Conservation (phyloP, 345 rosid species). For the Populus euphratica region DNA sequence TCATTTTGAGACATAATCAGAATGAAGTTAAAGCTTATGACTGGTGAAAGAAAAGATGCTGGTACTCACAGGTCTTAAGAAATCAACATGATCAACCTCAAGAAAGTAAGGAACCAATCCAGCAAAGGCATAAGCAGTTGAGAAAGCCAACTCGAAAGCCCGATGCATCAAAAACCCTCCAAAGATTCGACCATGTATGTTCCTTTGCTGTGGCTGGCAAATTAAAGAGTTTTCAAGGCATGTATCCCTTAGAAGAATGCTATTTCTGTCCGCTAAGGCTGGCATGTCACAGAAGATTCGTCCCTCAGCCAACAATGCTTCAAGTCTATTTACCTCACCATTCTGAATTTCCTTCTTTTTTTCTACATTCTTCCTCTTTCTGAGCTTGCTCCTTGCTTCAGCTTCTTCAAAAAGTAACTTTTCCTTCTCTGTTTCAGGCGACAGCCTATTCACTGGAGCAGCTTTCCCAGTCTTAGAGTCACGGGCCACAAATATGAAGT, state of each 20-base stretch:
- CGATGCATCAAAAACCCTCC: constrained; percentile 79
- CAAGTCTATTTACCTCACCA: constrained; percentile 40
- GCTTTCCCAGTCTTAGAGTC: constrained; percentile 78
- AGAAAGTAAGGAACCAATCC: constrained; percentile 74
- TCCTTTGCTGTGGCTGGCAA: constrained; percentile 86
- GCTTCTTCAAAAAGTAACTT: constrained; percentile 67
- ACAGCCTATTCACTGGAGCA: constrained; percentile 61
- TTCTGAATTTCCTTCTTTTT: constrained; percentile 46
- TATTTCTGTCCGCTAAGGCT: constrained; percentile 77
- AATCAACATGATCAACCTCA: constrained; percentile 89
- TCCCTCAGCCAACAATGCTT: constrained; percentile 63
- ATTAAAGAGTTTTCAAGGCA: constrained; percentile 61
- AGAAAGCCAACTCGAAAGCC: constrained; percentile 84
- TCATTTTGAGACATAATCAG: background rate
- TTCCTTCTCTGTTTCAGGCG: constrained; percentile 62
- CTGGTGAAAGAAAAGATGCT: constrained; percentile 5
- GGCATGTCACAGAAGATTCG: constrained; percentile 78
- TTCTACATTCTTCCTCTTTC: constrained; percentile 56
- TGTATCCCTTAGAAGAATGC: constrained; percentile 75
- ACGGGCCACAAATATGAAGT: constrained; percentile 82
- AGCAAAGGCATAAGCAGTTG: constrained; percentile 82
- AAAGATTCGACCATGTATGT: constrained; percentile 76
- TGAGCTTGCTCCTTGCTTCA: constrained; percentile 59
- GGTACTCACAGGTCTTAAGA: constrained; percentile 67
- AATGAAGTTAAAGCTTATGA: background rate